Evolutionary conservation across 2,329 filamentous ascomycete genomes (phyloP), one percentile per base, ranked within the genome.

Genomic region (Davidsoniella virescens): DNA sequence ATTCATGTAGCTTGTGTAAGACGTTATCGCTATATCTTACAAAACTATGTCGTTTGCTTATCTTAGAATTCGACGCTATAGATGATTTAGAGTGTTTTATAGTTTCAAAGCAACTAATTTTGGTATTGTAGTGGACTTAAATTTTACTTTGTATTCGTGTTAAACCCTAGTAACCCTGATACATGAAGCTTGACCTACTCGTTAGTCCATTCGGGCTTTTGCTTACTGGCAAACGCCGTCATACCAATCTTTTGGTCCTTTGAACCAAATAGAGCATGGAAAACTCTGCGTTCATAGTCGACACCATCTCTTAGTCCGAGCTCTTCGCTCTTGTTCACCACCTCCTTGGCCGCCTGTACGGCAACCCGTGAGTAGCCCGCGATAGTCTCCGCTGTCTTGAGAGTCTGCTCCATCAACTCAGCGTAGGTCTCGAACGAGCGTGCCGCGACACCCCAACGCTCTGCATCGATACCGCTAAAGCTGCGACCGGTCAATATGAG

Each of bases 311-410:
- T 71, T 53, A 98, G 69, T 3, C 82, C 73, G 57, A 94, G 67
- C 59, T 98, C 92, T 71, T 96, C 88, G 65, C 87, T 94, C 80
- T 95, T 96, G 65, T 96, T 94, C 51, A 98, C 90, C n/a, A 92
- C 90, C 72, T 98, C 92, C 73, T 98, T 98, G 52, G 78, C 82
- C 9, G 84, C 92, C 68, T 87, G 80, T 52, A 94, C 78, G 1
- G 90, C 84, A n/a, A 98, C 82, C 61, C 75, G 78, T 48, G 84
- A 88, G 66, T 92, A 87, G 1, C 83, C 70, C 0, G 92, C 88
- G 67, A 98, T 95, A 48, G 78, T 88, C 71, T 84, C 86, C 2
- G 92, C 92, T 16, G 87, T 90, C 62, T 81, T 78, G 54, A 94
- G 64, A 2, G 87, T 80, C 50, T 78, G 85, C 59, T 87, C 80